Base-by-base conservation (phyloP, 2,329 filamentous ascomycete genomes). In the Aspergillus vadensis region DNA sequence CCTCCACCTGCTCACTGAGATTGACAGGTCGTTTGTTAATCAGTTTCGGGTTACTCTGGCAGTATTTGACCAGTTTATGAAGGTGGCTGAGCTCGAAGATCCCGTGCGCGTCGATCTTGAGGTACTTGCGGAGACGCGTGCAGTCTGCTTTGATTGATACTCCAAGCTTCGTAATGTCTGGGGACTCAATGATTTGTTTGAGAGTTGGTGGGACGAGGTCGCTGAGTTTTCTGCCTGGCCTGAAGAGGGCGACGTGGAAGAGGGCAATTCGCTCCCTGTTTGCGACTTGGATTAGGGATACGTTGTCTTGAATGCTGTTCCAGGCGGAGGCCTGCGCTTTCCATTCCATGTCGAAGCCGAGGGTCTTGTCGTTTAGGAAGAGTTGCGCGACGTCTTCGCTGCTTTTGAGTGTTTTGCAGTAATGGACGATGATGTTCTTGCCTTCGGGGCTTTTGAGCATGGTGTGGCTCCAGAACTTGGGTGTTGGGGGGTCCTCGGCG, bases 311-410 rank as follows among this genome's bases (percentile, higher is more conserved):
- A 4, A 87, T 77, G 3, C 82, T 80, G 2, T 81, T 73, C 7
- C 65, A 68, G 19, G 73, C 80, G 5, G 71, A 78, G 0, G 86
- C 81, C 5, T 83, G 79, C 1, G 80, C 65, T 55, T 86, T 82
- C 93, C 94, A 97, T 78, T 97, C 94, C 63, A 97, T 83, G 70
- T 97, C 93, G 63, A 97, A 92, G 0, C 93, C 93, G n/a, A 97
- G 73, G 2, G 96, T 76, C 41, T 85, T 81, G 69, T 95, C 86
- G 25, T 83, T 66, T 41, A 87, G 71, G 67, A 97, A 97, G 59
- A 89, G 82, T 59, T 84, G 75, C 17, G 85, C 79, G 7, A 90
- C 83, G 5, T 80, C 76, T 72, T 97, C 91, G 17, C 90, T 89
- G 2, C 85, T 85, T 38, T 86, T 79, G 48, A 83, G 84, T 59